Evolutionary conservation across 2,329 filamentous ascomycete species (phyloP).

Genomic region (Fusarium transvaalense): DNA sequence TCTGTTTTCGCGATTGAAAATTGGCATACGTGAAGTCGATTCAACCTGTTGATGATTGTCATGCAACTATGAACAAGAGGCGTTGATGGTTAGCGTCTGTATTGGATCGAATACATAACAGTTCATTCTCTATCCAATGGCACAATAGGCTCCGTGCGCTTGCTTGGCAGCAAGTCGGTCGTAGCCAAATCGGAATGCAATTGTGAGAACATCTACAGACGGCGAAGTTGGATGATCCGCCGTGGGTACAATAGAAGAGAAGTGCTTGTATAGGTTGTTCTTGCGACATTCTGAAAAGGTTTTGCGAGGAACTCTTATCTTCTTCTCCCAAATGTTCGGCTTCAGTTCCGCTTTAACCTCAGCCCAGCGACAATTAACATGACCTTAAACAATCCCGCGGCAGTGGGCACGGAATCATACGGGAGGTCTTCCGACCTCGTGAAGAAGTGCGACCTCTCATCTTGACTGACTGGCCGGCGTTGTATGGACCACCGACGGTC

Average conservation of each 20-base stretch:
- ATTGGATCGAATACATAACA: neutral
- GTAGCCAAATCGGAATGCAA: slow-evolving; percentile 6
- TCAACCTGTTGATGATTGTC: neutral
- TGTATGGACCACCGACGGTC: slow-evolving; percentile 30
- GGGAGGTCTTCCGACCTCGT: slow-evolving; percentile 36
- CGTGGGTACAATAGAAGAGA: slow-evolving; percentile 8
- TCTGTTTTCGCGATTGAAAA: neutral
- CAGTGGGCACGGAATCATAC: slow-evolving; percentile 39
- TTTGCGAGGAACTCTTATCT: slow-evolving; percentile 26
- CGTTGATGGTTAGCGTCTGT: neutral
- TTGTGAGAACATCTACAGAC: slow-evolving; percentile 1
- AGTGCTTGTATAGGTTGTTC: slow-evolving; percentile 20
- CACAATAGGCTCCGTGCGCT: neutral
- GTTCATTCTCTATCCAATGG: neutral
- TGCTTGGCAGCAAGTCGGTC: neutral
- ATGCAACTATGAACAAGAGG: neutral
- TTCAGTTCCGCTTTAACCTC: slow-evolving; percentile 18
- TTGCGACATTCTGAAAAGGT: slow-evolving; percentile 6
- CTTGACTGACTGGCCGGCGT: slow-evolving; percentile 37
- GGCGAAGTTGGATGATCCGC: slow-evolving; percentile 16
- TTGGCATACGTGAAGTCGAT: neutral
- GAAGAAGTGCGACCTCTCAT: slow-evolving; percentile 10
- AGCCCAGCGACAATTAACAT: slow-evolving; percentile 3
- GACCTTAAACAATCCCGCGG: slow-evolving; percentile 19
- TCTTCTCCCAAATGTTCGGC: slow-evolving; percentile 11